Conservation (phyloP, 192 early-diverging fungal genomes). For the Backusella macrospora region DNA sequence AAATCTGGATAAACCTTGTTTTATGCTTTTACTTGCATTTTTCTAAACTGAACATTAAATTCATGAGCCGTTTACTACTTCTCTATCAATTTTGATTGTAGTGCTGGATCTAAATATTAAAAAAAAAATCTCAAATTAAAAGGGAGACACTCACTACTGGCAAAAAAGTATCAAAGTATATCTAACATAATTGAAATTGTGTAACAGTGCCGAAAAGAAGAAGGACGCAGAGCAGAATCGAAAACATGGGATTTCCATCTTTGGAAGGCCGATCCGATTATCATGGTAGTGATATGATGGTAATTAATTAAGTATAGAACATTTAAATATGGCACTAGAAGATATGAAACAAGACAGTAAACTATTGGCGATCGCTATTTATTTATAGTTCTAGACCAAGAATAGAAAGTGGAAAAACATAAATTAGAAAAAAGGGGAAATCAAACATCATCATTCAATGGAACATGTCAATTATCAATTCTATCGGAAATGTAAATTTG, state of each 20-base stretch:
- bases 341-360: background rate
- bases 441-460: conserved; percentile 10
- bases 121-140: conserved; percentile 15
- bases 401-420: conserved; percentile 7
- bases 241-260: conserved; percentile 13
- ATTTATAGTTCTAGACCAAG: conserved; percentile 2
- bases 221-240: conserved; percentile 6
- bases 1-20: background rate
- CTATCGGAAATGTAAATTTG: conserved; percentile 16
- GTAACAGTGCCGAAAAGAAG: conserved; percentile 1
- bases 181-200: conserved; percentile 9
- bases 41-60: conserved; percentile 6
- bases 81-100: conserved; percentile 10
- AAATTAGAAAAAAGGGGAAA: conserved; percentile 14
- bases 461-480: conserved; percentile 12
- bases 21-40: conserved; percentile 1
- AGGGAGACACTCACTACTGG: background rate
- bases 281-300: background rate
- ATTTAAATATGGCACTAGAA: background rate
- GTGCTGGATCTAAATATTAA: background rate
- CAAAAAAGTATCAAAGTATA: background rate
- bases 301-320: background rate
- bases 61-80: conserved; percentile 15
- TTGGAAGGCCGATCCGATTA: conserved; percentile 11
- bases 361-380: conserved; percentile 1